phyloP scores from a whole-genome alignment of 1,284 basidiomycete species.

The Rhodotorula sp. region DNA sequence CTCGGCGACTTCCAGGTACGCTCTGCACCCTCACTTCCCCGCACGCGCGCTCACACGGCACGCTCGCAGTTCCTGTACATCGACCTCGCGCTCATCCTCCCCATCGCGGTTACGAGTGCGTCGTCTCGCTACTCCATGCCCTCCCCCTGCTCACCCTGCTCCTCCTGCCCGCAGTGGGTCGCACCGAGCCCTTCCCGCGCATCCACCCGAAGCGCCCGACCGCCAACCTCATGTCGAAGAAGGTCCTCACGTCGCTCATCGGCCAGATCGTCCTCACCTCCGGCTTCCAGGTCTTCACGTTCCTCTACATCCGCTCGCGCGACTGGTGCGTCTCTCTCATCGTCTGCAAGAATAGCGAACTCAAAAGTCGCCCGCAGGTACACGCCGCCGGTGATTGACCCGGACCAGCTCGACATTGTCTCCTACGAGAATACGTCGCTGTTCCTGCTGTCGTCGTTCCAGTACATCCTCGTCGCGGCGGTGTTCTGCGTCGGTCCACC shows the following conservation, averaged over 20 bases:
- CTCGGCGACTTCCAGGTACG: slow-evolving; percentile 91
- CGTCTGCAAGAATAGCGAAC: not conserved
- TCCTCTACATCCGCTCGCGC: slow-evolving; percentile 82
- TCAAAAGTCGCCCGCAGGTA: slow-evolving; percentile 50
- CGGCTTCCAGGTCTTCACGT: slow-evolving; percentile 80
- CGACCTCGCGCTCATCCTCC: slow-evolving; percentile 96
- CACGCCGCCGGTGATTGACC: slow-evolving; percentile 62
- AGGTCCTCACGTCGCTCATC: slow-evolving; percentile 89
- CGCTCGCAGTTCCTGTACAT: slow-evolving; percentile 84
- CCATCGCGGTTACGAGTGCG: slow-evolving; percentile 91
- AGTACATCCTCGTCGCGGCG: slow-evolving; percentile 94
- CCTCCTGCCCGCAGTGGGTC: slow-evolving; percentile 68
- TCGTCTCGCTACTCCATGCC: slow-evolving; percentile 14
- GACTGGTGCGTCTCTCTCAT: slow-evolving; percentile 63
- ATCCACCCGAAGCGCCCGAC: slow-evolving; percentile 91
- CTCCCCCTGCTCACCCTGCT: not conserved
- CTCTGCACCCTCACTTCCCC: not conserved
- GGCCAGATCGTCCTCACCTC: slow-evolving; percentile 91
- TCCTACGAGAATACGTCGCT: slow-evolving; percentile 93
- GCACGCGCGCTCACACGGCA: slow-evolving; percentile 1
- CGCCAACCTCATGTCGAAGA: slow-evolving; percentile 92
- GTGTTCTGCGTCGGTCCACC: slow-evolving; percentile 98
- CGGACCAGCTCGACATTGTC: slow-evolving; percentile 78
- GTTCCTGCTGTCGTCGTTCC: slow-evolving; percentile 95
- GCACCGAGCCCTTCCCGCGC: slow-evolving; percentile 83